These are phyloP conservation scores for Cytospora mali DNA, from an alignment of 2,329 filamentous ascomycete species.

Conservation along the genomic window DNA sequence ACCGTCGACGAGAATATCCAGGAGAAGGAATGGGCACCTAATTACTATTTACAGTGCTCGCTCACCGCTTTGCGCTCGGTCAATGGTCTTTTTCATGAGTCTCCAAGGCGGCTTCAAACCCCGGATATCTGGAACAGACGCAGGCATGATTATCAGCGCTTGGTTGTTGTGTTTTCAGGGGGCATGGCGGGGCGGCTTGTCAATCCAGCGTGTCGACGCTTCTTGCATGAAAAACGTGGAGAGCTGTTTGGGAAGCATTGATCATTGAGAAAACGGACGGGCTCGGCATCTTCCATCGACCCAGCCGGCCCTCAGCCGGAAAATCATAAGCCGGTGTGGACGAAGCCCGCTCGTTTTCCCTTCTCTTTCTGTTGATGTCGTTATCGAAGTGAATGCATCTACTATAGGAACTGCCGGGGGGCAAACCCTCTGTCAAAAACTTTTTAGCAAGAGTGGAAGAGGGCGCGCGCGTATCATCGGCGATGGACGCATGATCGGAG, in stretches of 20 bases:
- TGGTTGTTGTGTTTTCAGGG: neutral
- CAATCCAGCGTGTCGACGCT: neutral
- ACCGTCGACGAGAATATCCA: neutral
- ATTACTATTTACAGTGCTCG: too few species aligned
- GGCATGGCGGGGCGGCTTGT: neutral
- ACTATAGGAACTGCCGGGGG: neutral
- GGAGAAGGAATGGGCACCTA: neutral
- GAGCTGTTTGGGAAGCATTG: neutral
- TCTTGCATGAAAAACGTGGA: conserved; percentile 3
- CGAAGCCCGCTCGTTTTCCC: neutral
- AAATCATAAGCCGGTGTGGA: neutral
- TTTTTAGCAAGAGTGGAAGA: neutral
- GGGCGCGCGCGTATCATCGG: neutral
- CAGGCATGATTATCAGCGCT: neutral
- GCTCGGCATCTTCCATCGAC: neutral
- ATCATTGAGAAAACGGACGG: neutral
- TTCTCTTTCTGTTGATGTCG: neutral
- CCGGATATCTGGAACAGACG: neutral
- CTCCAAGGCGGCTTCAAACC: neutral
- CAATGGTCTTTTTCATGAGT: neutral
- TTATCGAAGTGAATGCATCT: neutral
- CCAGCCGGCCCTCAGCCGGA: neutral
- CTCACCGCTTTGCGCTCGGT: conserved; percentile 1
- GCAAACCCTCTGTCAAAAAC: neutral
- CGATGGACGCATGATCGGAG: neutral